Evolutionary conservation across 140 eudicot species (phyloP), one percentile per base, ranked within the genome.

Genomic region (Stevia rebaudiana): DNA sequence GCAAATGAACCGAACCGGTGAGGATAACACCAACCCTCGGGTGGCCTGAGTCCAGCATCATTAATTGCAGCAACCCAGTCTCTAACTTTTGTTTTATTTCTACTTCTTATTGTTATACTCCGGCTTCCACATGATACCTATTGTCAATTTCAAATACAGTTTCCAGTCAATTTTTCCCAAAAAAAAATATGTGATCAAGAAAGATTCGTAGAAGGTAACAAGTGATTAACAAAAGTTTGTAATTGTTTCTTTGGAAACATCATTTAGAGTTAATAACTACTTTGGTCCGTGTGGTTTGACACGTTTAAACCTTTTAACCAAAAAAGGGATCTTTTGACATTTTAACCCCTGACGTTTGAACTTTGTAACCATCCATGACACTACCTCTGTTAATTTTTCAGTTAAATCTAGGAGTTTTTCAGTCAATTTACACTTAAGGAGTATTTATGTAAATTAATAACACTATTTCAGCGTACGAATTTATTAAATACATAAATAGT

Each of bases 1-100:
- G 98, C 98, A 88, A 76, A 92, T 37, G 98, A 92, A 35, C 96
- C 98, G 40, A 88, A 92, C 19, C 95, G 95, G 41, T 92, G 98
- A 25, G 98, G 98, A 72, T 92, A 86, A 74, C 98, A 92, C 98
- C 98, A 92, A 17, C 98, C 96, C 79, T 92, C 98, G 12, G 96
- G 96, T 25, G 95, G 95, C 50, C 87, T 78, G 63, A 88, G 82
- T 65, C 92, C 98, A 71, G 95, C 98, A 88, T 88, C 98, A 77
- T 92, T 92, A 63, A 92, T 78, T 61, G 95, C 95, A 58, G 86
- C 82, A 72, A 92, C 90, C 98, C 98, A 92, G 49, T 92, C 96
- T 71, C 86, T 88, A 25, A 82, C 89, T 73, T 81, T 88, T 42
- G 81, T 57, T 71, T 81, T 80, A 67, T 71, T 88, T 79, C 82